These are phyloP conservation scores for Lycium barbarum DNA, from an alignment of 257 asterid genomes.

Conservation along the genomic window DNA sequence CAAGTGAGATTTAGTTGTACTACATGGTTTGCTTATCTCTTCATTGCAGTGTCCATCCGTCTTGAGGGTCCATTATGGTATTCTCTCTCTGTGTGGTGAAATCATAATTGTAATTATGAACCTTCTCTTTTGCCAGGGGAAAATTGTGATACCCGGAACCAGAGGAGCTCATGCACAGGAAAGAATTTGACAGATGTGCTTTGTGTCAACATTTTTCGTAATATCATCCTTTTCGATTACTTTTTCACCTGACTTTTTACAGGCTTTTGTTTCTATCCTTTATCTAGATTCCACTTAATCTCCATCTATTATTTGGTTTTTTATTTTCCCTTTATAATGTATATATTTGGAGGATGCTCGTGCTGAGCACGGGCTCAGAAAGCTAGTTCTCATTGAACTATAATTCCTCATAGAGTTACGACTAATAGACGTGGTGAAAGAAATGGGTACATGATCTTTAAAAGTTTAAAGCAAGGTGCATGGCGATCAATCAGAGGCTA, in stretches of 20 bases:
- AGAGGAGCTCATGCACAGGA: slow-evolving; percentile 1
- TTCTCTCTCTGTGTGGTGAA: background rate
- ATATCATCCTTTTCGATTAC: background rate
- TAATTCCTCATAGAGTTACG: too few species aligned
- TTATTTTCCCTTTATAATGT: background rate
- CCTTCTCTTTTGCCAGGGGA: slow-evolving; percentile 17
- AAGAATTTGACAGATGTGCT: background rate
- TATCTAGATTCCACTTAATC: background rate
- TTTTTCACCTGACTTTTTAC: background rate
- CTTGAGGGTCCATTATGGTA: background rate
- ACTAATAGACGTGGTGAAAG: too few species aligned
- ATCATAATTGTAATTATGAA: slow-evolving; percentile 6
- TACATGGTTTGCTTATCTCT: background rate
- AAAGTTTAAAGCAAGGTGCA: too few species aligned
- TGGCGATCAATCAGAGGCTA: too few species aligned
- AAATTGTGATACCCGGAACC: background rate
- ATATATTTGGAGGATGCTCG: too few species aligned
- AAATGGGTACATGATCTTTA: too few species aligned
- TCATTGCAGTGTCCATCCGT: background rate
- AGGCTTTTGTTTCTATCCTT: background rate
- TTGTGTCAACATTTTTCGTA: background rate
- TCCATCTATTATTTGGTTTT: background rate
- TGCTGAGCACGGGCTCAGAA: too few species aligned
- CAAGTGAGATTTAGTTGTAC: background rate
- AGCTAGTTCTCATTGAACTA: too few species aligned